These are phyloP conservation scores for Ogataea glucozyma DNA, from an alignment of 805 yeast species.

Conservation along the genomic window DNA sequence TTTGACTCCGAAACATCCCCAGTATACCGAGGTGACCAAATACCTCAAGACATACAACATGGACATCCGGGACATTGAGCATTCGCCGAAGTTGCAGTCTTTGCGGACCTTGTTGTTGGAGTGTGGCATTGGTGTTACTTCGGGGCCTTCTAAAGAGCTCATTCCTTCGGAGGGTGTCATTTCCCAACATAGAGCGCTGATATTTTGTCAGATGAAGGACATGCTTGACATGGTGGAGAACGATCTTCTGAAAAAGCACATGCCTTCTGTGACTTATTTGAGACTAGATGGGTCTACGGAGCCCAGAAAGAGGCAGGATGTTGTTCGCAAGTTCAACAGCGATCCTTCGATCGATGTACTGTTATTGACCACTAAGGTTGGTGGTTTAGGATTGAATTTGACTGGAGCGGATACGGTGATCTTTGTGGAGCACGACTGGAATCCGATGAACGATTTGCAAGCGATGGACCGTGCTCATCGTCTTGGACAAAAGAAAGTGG, in stretches of 20 bases:
- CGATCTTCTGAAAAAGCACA: conserved; percentile 74
- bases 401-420: conserved; percentile 99
- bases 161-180: conserved; percentile 54
- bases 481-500: conserved; percentile 96
- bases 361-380: conserved; percentile 92
- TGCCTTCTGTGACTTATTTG: conserved; percentile 93
- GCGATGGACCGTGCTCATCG: conserved; percentile 99
- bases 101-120: conserved; percentile 77
- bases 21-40: conserved; percentile 62
- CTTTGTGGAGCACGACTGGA: conserved; percentile 99
- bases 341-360: conserved; percentile 97
- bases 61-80: conserved; percentile 68
- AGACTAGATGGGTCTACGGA: conserved; percentile 94
- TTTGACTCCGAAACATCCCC: conserved; percentile 79
- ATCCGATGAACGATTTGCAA: conserved; percentile 98
- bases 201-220: conserved; percentile 95
- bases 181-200: conserved; percentile 91
- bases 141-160: conserved; percentile 29
- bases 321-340: conserved; percentile 88
- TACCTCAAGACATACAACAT: conserved; percentile 60
- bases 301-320: conserved; percentile 85
- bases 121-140: conserved; percentile 80
- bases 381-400: conserved; percentile 95
- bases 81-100: conserved; percentile 89
- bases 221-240: conserved; percentile 97